These are phyloP conservation scores for Diaporthe amygdali DNA, from an alignment of 2,329 filamentous ascomycete species.

Conservation along the genomic window DNA sequence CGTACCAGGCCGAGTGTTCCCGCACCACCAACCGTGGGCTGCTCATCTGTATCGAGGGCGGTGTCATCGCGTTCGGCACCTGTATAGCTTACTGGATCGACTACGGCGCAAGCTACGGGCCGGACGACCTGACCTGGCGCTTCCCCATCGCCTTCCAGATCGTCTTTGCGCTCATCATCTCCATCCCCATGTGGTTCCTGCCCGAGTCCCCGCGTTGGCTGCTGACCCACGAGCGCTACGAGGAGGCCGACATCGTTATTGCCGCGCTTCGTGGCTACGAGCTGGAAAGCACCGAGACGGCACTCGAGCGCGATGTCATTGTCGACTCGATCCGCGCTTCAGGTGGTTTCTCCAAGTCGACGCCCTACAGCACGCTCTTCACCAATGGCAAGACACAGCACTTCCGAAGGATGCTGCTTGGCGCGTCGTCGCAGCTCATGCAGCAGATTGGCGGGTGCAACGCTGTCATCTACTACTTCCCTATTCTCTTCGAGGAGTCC, in stretches of 20 bases:
- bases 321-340: conserved; percentile 66
- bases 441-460: conserved; percentile 67
- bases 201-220: conserved; percentile 49
- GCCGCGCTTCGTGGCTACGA: conserved; percentile 46
- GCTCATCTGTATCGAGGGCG: conserved; percentile 50
- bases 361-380: conserved; percentile 58
- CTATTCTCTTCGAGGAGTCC: conserved; percentile 57
- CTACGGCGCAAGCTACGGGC: conserved; percentile 48
- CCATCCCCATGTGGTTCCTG: conserved; percentile 41
- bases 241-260: conserved; percentile 42
- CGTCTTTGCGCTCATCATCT: conserved; percentile 39
- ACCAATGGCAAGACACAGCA: conserved; percentile 70
- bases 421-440: conserved; percentile 63
- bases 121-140: conserved; percentile 54
- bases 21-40: conserved; percentile 48
- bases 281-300: conserved; percentile 60
- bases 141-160: conserved; percentile 56
- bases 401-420: conserved; percentile 67
- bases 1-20: conserved; percentile 53
- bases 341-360: conserved; percentile 50
- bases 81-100: conserved; percentile 52
- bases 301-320: conserved; percentile 64
- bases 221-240: conserved; percentile 39
- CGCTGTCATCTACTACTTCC: conserved; percentile 66
- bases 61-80: conserved; percentile 50